Evolutionary conservation across 768 basidiomycete species (phyloP).

Genomic region (Macrolepiota fuliginosa): DNA sequence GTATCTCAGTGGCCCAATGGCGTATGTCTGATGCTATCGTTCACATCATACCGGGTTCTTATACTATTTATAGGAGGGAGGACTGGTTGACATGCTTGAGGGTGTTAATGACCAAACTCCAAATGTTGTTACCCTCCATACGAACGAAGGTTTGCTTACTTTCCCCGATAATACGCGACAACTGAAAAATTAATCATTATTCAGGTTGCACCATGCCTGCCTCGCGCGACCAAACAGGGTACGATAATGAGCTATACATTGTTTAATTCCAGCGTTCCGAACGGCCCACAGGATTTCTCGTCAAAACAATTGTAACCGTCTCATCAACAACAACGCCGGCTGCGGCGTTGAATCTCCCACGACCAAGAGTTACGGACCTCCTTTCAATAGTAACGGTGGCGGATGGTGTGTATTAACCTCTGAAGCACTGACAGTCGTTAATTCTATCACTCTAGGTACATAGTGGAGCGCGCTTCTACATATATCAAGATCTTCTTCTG

Average conservation of each 20-base stretch:
- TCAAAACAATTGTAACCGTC: constrained; percentile 22
- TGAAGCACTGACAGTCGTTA: too few species aligned
- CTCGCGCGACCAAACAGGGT: constrained; percentile 43
- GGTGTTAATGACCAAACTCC: constrained; percentile 39
- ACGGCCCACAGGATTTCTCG: constrained; percentile 23
- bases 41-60: not conserved
- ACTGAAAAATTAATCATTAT: not conserved
- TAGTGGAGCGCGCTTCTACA: constrained; percentile 52
- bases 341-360: constrained; percentile 29
- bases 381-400: constrained; percentile 56
- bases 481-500: constrained; percentile 76
- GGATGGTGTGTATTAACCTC: constrained; percentile 44
- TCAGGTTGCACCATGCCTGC: constrained; percentile 28
- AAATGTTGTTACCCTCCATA: constrained; percentile 36
- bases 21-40: constrained; percentile 16
- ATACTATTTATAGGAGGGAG: constrained; percentile 25
- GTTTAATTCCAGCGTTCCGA: not conserved
- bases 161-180: constrained; percentile 22
- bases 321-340: constrained; percentile 23
- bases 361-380: constrained; percentile 49
- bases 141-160: constrained; percentile 38
- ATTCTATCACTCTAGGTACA: constrained; percentile 42
- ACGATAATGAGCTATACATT: constrained; percentile 5
- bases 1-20: constrained; percentile 48
- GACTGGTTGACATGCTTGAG: constrained; percentile 37